These are phyloP conservation scores for Aspergillus incahuasiensis DNA, from an alignment of 495 filamentous ascomycete genomes.

Conservation along the genomic window DNA sequence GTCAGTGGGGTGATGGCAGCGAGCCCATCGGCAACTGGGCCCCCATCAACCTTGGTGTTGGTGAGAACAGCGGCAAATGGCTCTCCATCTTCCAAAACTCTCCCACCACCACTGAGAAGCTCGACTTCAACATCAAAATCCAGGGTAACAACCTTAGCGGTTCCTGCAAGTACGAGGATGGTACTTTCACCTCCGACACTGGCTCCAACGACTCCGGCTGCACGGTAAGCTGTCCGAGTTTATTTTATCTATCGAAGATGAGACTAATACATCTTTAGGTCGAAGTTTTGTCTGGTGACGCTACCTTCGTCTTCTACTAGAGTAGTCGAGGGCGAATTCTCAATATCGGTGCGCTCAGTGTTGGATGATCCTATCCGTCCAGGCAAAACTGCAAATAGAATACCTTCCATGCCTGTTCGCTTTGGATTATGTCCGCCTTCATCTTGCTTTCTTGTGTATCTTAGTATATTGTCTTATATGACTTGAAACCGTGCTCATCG, in stretches of 20 bases:
- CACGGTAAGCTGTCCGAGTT: conserved; percentile 49
- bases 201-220: conserved; percentile 54
- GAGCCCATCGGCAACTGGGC: conserved; percentile 76
- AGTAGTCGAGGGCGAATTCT: conserved; percentile 2
- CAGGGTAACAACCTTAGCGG: conserved; percentile 58
- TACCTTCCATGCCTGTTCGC: conserved; percentile 16
- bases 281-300: conserved; percentile 42
- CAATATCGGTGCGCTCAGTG: conserved; percentile 4
- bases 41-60: conserved; percentile 83
- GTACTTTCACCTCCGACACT: conserved; percentile 45
- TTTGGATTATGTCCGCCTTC: conserved; percentile 13
- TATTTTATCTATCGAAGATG: conserved; percentile 2
- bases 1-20: conserved; percentile 69
- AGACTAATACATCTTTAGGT: conserved; percentile 28
- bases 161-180: conserved; percentile 66
- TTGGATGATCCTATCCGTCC: conserved; percentile 14
- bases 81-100: conserved; percentile 77
- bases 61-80: conserved; percentile 67
- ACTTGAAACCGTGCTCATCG: conserved; percentile 28
- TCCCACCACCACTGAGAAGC: conserved; percentile 53
- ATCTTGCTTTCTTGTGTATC: conserved; percentile 38
- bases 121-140: conserved; percentile 74
- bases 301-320: conserved; percentile 43
- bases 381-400: conserved; percentile 16
- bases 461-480: conserved; percentile 36